A percentile compares a stretch with the other conserved stretches of the same genome.
These are phyloP conservation scores for Colletotrichum sp. DNA, from an alignment of 2,329 filamentous ascomycete species.

Conservation along the genomic window DNA sequence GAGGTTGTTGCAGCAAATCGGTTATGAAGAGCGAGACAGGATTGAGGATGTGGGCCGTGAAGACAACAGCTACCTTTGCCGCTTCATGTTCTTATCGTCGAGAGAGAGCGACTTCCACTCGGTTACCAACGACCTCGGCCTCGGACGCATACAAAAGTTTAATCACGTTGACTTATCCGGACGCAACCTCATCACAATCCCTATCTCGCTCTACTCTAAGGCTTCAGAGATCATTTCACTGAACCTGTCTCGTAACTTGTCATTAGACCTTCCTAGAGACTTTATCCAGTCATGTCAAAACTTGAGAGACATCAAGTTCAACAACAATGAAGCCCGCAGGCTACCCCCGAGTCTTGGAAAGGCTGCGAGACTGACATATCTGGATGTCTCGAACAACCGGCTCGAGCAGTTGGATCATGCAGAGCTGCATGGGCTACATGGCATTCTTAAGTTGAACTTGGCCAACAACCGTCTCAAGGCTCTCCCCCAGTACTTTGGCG, in stretches of 20 bases:
- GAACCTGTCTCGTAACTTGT: conserved; percentile 91
- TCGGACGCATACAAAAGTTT: conserved; percentile 86
- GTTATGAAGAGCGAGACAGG: conserved; percentile 84
- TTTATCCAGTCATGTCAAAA: conserved; percentile 95
- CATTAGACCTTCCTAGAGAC: conserved; percentile 90
- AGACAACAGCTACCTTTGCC: conserved; percentile 95
- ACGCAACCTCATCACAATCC: conserved; percentile 91
- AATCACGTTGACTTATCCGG: conserved; percentile 93
- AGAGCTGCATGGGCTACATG: conserved; percentile 75
- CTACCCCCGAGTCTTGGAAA: conserved; percentile 84
- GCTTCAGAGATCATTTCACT: conserved; percentile 92
- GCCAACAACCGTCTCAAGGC: conserved; percentile 88
- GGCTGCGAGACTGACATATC: conserved; percentile 80
- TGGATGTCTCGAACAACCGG: conserved; percentile 95
- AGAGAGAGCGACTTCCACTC: conserved; percentile 83
- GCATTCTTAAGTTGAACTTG: conserved; percentile 86
- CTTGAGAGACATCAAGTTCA: conserved; percentile 93
- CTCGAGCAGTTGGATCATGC: conserved; percentile 87
- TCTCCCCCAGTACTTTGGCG: conserved; percentile 81
- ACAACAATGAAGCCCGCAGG: conserved; percentile 89
- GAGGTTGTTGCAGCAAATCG: conserved; percentile 85
- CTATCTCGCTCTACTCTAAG: conserved; percentile 91
- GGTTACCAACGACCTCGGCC: conserved; percentile 71
- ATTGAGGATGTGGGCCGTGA: conserved; percentile 94
- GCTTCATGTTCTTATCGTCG: conserved; percentile 92